phyloP scores from a whole-genome alignment of 345 rosid species.

The Sonneratia alba region DNA sequence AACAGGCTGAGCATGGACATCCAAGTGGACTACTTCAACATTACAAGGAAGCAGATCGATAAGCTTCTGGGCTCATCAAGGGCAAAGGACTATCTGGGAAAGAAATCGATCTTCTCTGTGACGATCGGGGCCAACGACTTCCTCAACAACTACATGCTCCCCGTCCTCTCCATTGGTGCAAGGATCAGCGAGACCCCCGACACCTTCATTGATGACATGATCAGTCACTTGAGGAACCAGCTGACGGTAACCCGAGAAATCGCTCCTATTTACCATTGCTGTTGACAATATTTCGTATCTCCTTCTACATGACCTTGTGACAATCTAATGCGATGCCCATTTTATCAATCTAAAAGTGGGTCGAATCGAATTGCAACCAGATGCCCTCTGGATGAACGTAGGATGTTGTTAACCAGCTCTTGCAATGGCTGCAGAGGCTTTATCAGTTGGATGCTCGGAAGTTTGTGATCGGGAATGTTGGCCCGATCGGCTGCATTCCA shows the following conservation, averaged over 20 bases:
- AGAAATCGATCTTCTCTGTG: slow-evolving; percentile 56
- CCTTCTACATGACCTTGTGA: no score
- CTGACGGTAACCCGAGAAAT: slow-evolving; percentile 32
- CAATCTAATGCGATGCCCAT: no score
- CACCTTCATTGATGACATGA: slow-evolving; percentile 58
- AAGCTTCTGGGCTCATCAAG: slow-evolving; percentile 52
- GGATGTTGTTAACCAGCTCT: no score
- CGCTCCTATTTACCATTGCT: no score
- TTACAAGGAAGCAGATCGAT: slow-evolving; percentile 62
- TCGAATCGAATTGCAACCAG: neutral
- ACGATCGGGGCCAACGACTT: slow-evolving; percentile 87
- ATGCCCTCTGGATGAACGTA: no score
- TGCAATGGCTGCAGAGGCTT: slow-evolving; percentile 43
- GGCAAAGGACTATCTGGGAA: slow-evolving; percentile 50
- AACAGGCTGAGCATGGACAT: slow-evolving; percentile 83
- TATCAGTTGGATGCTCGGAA: slow-evolving; percentile 72
- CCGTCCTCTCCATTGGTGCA: slow-evolving; percentile 65
- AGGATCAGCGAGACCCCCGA: slow-evolving; percentile 65
- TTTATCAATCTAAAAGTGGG: no score
- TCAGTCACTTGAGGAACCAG: slow-evolving; percentile 45
- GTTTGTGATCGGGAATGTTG: slow-evolving; percentile 80
- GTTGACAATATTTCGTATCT: no score
- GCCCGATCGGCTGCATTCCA: slow-evolving; percentile 94
- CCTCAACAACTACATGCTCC: slow-evolving; percentile 83
- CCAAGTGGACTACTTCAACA: slow-evolving; percentile 68